Evolutionary conservation across 306 rosid genomes (phyloP), one percentile per base, ranked within the genome.

Genomic region (Dryas alaskensis): DNA sequence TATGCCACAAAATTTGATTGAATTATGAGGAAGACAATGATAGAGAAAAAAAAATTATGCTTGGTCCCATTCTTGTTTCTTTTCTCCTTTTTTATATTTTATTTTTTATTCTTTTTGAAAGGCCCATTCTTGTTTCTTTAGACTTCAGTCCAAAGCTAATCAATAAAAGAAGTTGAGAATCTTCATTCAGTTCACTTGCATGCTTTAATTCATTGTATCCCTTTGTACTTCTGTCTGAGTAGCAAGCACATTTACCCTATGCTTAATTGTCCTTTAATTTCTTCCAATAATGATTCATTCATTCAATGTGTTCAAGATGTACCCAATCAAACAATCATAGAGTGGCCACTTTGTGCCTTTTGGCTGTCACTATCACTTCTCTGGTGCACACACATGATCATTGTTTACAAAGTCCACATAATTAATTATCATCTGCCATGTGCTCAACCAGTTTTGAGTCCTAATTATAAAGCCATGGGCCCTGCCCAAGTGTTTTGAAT

Each of bases 11-110:
- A 40, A 50, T 67, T 9, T 4, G 16, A 39, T 3, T 51, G 73
- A 61, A 69, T 52, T 17, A 16, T 39, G 73, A 69, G 73, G 48
- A 69, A 51, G 73, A 69, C 47, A 39, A 42, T 51, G 73, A 52
- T 12, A 5, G 5, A 45, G 45, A 14, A 51, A 51, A 59, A 69
- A 39, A 61, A 52, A n/a, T 44, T 51, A 14, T 13, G 2, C 8
- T 4, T 39, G 73, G 73, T 69, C 62, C 39, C 49, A 50, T 16
- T 37, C 5, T 7, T 16, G 9, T 0, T 51, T 4, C 25, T 40
- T 37, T 31, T 31, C 37, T 31, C 3, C 3, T 31, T 31, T 31
- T 1, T 2, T 2, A 27, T 27, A 0, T 27, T 27, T 27, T 2
- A 31, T 31, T 31, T 31, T 31, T 31, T 31, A 31, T 31, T 31